Conservation (phyloP, 805 yeast genomes). For the Sugiyamaella floridensis region DNA sequence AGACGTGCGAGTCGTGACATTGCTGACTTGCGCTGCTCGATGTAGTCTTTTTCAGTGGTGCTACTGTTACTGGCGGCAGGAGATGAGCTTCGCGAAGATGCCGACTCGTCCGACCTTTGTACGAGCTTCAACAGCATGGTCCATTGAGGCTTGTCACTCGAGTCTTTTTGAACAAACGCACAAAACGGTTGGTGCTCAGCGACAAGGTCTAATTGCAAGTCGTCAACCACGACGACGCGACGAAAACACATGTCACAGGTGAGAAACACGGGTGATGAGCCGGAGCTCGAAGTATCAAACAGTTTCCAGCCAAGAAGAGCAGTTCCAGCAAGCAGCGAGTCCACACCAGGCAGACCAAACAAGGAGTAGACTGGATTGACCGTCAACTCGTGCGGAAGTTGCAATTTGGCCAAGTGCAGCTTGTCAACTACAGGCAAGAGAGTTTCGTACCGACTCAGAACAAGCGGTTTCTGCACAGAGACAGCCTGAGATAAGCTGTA, state of each 20-base stretch:
- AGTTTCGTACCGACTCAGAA: background rate
- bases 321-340: background rate
- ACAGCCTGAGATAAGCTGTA: slow-evolving; percentile 1
- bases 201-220: background rate
- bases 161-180: background rate
- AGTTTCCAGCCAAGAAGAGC: slow-evolving; percentile 5
- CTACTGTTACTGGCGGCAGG: background rate
- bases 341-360: background rate
- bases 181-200: slow-evolving; percentile 6
- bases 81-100: background rate
- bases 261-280: background rate
- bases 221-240: background rate
- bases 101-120: background rate
- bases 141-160: background rate
- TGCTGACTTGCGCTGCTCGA: background rate
- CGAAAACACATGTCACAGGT: slow-evolving; percentile 8
- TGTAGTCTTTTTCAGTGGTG: background rate
- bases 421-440: background rate
- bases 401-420: background rate
- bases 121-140: background rate
- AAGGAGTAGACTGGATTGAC: background rate
- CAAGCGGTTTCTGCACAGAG: slow-evolving; percentile 3
- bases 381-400: background rate
- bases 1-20: background rate
- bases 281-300: background rate